Evolutionary conservation across 371 early-diverging fungal species (phyloP).

Genomic region (Mucor saturninus): DNA sequence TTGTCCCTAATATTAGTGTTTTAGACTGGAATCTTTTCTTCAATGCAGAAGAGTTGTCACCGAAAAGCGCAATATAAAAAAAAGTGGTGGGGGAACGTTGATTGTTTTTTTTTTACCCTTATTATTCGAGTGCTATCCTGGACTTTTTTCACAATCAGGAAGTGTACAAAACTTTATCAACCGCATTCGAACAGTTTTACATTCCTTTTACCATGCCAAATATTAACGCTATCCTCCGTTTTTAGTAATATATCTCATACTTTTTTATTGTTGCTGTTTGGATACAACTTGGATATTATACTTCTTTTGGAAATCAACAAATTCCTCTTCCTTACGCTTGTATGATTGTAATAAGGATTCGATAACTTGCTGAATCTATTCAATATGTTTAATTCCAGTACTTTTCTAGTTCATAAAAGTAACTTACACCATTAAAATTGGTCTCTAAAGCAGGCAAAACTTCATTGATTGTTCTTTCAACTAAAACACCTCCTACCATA

Average conservation of each 20-base stretch:
- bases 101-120: no score
- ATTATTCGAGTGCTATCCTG: no score
- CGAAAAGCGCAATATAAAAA: no score
- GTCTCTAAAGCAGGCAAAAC: constrained; percentile 88
- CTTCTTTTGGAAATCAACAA: constrained; percentile 83
- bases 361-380: constrained; percentile 78
- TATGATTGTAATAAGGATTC: constrained; percentile 76
- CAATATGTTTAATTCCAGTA: background rate
- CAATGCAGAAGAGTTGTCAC: no score
- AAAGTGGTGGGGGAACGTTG: no score
- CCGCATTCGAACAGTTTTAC: no score
- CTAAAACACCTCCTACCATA: constrained; percentile 91
- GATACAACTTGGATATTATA: constrained; percentile 74
- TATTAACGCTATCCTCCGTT: background rate
- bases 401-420: background rate
- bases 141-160: no score
- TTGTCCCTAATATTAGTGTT: no score
- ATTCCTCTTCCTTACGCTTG: constrained; percentile 89
- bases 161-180: no score
- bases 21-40: no score
- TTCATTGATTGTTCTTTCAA: constrained; percentile 91
- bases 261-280: constrained; percentile 45
- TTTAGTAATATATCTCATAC: background rate
- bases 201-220: no score
- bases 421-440: constrained; percentile 84